These are phyloP conservation scores for Saccharomycopsis synnaedendra DNA, from an alignment of 805 yeast species.

Conservation along the genomic window DNA sequence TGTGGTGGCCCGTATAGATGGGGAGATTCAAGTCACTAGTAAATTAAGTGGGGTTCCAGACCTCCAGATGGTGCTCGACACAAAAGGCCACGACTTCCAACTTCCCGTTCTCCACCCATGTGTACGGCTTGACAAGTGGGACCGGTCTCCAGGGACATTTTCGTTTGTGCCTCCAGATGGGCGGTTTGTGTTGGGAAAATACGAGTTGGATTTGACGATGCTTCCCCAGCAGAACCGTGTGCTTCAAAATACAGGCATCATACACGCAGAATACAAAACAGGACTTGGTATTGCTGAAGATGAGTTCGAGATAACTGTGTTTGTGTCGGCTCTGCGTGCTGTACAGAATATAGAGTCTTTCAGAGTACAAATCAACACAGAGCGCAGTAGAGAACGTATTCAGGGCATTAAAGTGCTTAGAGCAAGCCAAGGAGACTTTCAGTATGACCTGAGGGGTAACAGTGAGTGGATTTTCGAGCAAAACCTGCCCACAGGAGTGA, in stretches of 20 bases:
- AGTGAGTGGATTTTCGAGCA: slow-evolving; percentile 65
- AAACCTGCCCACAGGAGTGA: slow-evolving; percentile 48
- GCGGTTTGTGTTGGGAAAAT: slow-evolving; percentile 46
- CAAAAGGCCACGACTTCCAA: slow-evolving; percentile 36
- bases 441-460: slow-evolving; percentile 35
- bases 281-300: slow-evolving; percentile 40
- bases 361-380: slow-evolving; percentile 28
- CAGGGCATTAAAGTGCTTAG: slow-evolving; percentile 43
- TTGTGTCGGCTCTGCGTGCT: slow-evolving; percentile 32
- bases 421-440: slow-evolving; percentile 69
- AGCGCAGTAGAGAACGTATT: slow-evolving; percentile 19
- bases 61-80: slow-evolving; percentile 43
- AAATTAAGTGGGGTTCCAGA: slow-evolving; percentile 73
- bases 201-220: slow-evolving; percentile 40
- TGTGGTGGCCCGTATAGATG: slow-evolving; percentile 44
- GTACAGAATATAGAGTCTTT: slow-evolving; percentile 40
- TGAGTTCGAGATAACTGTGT: slow-evolving; percentile 53
- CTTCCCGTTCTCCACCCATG: slow-evolving; percentile 63
- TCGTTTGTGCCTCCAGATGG: slow-evolving; percentile 89
- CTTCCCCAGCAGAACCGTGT: slow-evolving; percentile 6
- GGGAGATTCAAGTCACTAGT: slow-evolving; percentile 51
- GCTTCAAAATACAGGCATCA: slow-evolving; percentile 32
- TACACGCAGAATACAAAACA: slow-evolving; percentile 40
- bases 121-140: slow-evolving; percentile 46
- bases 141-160: slow-evolving; percentile 32